Conservation (phyloP, 352 stramenopile species). For the Saprolegnia parasitica region DNA sequence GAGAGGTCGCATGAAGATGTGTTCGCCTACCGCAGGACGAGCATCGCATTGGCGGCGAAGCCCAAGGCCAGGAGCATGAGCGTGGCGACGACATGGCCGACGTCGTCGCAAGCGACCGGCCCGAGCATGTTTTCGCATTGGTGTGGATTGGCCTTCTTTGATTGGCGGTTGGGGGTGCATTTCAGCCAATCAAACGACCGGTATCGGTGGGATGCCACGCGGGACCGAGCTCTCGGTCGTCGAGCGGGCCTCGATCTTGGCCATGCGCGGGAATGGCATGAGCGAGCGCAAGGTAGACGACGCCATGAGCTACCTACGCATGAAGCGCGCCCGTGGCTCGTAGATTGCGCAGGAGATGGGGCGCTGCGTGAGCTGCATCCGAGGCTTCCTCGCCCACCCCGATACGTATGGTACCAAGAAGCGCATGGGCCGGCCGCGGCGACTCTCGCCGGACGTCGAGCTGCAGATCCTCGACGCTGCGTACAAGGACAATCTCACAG, state of each 20-base stretch:
- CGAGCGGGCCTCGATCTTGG: constrained; percentile 1
- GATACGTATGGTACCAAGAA: constrained; percentile 6
- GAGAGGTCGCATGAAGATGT: background rate
- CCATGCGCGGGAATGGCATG: background rate
- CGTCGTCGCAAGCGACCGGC: background rate
- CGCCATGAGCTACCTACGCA: background rate
- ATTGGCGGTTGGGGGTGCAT: background rate
- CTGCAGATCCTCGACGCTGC: constrained; percentile 3
- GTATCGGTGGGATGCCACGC: background rate
- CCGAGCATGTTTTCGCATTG: background rate
- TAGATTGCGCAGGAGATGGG: constrained; percentile 11
- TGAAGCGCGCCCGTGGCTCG: background rate
- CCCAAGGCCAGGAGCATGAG: background rate
- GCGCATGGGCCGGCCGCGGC: constrained; percentile 3
- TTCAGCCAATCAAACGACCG: background rate
- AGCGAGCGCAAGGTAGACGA: constrained; percentile 1
- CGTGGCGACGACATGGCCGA: background rate
- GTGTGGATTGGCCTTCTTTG: background rate
- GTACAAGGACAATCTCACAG: background rate
- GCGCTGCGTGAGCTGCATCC: constrained; percentile 3
- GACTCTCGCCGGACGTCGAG: background rate
- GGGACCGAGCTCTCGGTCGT: constrained; percentile 1
- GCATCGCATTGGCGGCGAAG: background rate
- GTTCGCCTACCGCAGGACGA: background rate
- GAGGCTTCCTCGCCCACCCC: background rate